Percentiles rank a stretch among this genome's conserved stretches.
phyloP scores from a whole-genome alignment of 345 rosid species.

The Salix purpurea region DNA sequence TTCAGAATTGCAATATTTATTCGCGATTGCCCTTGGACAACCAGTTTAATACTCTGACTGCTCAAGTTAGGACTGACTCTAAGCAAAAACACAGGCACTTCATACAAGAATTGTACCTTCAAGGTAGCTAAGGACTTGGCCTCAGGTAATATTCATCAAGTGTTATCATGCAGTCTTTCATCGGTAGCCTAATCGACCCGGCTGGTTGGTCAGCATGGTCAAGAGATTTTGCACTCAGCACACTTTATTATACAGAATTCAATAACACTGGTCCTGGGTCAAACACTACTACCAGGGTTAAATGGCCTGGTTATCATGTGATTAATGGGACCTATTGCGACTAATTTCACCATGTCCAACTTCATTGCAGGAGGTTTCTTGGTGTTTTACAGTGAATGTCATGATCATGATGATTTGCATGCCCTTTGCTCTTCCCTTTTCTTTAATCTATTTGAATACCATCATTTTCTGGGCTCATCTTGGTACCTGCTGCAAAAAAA shows the following conservation, averaged over 20 bases:
- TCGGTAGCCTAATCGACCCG: conserved; percentile 24
- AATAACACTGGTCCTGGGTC: conserved; percentile 31
- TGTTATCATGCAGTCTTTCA: conserved; percentile 28
- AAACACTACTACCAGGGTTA: conserved; percentile 20
- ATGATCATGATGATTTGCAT: background rate
- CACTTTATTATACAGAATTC: conserved; percentile 35
- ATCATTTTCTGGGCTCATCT: background rate
- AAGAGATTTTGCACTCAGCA: conserved; percentile 20
- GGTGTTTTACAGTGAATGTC: conserved; percentile 9
- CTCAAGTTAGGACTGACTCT: conserved; percentile 41
- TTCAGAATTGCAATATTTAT: no score
- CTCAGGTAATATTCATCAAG: conserved; percentile 32
- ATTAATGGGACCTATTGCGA: conserved; percentile 22
- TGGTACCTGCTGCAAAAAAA: no score
- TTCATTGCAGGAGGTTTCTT: conserved; percentile 19
- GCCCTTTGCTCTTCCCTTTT: background rate
- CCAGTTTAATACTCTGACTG: conserved; percentile 36
- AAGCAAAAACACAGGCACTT: conserved; percentile 45
- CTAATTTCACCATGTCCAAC: conserved; percentile 18
- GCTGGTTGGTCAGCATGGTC: conserved; percentile 31
- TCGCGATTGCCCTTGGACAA: conserved; percentile 8
- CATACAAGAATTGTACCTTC: conserved; percentile 33
- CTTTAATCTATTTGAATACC: background rate
- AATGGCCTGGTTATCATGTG: conserved; percentile 57
- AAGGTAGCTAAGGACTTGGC: conserved; percentile 30